Evolutionary conservation across 2,329 filamentous ascomycete species (phyloP), one percentile per base, ranked within the genome.

Genomic region (Aspergillus jensenii): DNA sequence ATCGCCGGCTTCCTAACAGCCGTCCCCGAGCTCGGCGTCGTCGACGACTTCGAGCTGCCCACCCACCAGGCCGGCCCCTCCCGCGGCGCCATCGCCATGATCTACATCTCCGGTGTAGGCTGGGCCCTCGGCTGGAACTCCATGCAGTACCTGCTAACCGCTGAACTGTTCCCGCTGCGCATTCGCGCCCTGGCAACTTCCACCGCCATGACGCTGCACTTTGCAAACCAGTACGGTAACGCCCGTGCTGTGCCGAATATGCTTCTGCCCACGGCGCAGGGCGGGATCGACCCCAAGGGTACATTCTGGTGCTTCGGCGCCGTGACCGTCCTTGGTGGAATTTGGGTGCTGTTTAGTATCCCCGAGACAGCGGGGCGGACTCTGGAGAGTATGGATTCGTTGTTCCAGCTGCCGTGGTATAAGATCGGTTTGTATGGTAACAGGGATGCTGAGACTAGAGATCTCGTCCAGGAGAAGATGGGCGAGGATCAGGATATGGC

Each of bases 201-300:
- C 0, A 81, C 89, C 68, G 85, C 87, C 47, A 92, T 92, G 90
- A 89, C 86, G 0, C 82, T 91, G 59, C 89, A 93, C 73, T 92
- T 92, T 68, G 87, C 83, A 59, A 90, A 90, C 73, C 88, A 91
- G 73, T 92, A 90, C 69, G 90, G 89, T 25, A 91, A 90, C 76
- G 82, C 85, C 1, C 87, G 90, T 37, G 88, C 90, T 0, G 87
- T 91, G 0, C 90, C 89, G 1, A 84, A 86, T 63, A 90, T 92
- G 88, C 83, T 93, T 45, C 79, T 92, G 1, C 56, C 63, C 2
- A 56, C 39, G 0, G 35, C 23, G 0, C 15, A 52, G n/a, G 74
- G 73, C 8, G 74, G 75, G 27, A 79, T 84, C 69, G 79, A 76
- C 0, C 78, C 77, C 25, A 84, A 82, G 59, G 90, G 90, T 0